Evolutionary conservation across 257 asterid genomes (phyloP).

Genomic region (Jacaranda copaia): DNA sequence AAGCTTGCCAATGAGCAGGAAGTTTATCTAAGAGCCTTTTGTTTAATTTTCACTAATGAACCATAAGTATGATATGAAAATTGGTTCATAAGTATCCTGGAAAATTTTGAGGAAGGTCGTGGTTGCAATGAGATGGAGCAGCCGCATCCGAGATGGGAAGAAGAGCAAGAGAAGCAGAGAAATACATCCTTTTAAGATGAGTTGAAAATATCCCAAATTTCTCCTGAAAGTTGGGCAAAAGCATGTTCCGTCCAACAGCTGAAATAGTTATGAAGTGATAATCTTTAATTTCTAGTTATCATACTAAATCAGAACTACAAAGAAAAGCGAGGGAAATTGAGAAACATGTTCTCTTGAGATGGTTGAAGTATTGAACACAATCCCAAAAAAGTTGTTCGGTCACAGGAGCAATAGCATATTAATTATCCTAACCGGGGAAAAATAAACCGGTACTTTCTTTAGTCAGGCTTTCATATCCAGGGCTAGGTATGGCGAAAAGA

Average conservation of each 20-base stretch:
- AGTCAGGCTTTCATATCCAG: no score
- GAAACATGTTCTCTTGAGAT: no score
- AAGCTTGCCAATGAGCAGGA: constrained; percentile 12
- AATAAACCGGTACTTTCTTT: no score
- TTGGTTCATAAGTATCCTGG: background rate
- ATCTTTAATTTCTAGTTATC: no score
- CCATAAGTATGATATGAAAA: background rate
- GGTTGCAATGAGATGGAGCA: background rate
- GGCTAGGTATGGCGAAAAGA: no score
- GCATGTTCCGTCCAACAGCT: background rate
- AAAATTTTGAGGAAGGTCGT: background rate
- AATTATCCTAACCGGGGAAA: background rate
- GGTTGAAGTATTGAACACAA: no score
- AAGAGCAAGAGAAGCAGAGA: background rate
- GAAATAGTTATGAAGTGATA: no score
- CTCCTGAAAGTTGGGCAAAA: background rate
- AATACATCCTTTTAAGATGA: background rate
- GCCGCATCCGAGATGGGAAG: background rate
- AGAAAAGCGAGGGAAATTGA: no score
- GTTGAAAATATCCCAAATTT: background rate
- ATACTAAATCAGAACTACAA: no score
- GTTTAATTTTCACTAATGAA: background rate
- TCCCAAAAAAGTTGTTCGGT: no score
- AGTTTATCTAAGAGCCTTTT: background rate
- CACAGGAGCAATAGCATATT: no score